Evolutionary conservation across 2,329 filamentous ascomycete species (phyloP).

Genomic region (Phialophora chinensis): DNA sequence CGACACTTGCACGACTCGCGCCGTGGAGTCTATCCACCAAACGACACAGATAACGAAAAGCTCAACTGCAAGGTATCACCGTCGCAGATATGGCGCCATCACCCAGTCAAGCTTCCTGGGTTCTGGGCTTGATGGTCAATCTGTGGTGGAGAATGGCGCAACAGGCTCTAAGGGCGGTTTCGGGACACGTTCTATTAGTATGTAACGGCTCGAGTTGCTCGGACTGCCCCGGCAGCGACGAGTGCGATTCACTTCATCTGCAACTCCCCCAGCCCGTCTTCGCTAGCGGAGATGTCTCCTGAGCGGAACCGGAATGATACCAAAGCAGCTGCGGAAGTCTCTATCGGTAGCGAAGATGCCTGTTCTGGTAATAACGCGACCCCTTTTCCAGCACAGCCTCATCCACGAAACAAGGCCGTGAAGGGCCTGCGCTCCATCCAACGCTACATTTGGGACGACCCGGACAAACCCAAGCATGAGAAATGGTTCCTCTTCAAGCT

Average conservation of each 20-base stretch:
- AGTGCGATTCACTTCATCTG: neutral
- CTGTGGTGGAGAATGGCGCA: neutral
- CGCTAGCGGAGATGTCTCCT: neutral
- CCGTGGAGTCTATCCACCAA: neutral
- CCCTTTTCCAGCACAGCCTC: conserved; percentile 2
- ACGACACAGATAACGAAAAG: neutral
- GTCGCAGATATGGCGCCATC: neutral
- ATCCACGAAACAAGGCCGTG: neutral
- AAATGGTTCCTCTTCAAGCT: conserved; percentile 44
- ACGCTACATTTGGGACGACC: conserved; percentile 58
- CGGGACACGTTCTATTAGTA: neutral
- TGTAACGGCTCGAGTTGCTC: neutral
- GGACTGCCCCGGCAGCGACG: neutral
- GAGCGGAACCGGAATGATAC: neutral
- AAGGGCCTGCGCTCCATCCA: neutral
- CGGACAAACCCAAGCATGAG: conserved; percentile 59
- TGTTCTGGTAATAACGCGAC: neutral
- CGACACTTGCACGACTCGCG: neutral
- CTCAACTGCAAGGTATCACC: neutral
- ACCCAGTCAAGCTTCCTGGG: too few species aligned
- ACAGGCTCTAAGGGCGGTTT: too few species aligned
- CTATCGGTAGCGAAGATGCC: neutral
- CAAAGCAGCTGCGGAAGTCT: neutral
- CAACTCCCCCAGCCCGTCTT: neutral
- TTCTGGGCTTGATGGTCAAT: neutral